phyloP scores from a whole-genome alignment of 2,329 filamentous ascomycete species.

The Knufia petricola region DNA sequence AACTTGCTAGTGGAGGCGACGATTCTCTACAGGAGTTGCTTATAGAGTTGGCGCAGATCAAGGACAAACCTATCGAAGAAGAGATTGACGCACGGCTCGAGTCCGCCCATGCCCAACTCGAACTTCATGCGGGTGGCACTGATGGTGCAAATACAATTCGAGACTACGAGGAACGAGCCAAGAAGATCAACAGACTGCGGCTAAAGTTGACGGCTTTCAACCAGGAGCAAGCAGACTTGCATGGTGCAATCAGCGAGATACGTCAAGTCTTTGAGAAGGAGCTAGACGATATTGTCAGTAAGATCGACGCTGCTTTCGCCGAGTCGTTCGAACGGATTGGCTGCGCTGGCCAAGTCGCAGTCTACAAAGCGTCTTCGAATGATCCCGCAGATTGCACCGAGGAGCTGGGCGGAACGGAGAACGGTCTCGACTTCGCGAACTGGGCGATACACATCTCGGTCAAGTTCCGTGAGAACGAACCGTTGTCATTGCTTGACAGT shows the following conservation, averaged over 20 bases:
- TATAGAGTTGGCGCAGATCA: conserved; percentile 29
- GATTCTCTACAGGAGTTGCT: conserved; percentile 12
- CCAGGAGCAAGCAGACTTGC: conserved; percentile 44
- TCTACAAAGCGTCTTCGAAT: conserved; percentile 59
- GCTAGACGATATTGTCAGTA: conserved; percentile 64
- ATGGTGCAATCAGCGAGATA: conserved; percentile 53
- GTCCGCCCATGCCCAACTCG: conserved; percentile 63
- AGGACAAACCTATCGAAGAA: conserved; percentile 45
- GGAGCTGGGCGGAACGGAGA: conserved; percentile 18
- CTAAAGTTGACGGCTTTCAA: conserved; percentile 10
- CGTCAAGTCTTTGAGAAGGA: conserved; percentile 71
- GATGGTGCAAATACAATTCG: conserved; percentile 60
- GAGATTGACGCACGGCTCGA: conserved; percentile 64
- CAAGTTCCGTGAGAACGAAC: conserved; percentile 82
- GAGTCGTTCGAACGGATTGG: conserved; percentile 91
- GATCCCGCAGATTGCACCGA: conserved; percentile 24
- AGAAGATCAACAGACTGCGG: conserved; percentile 57
- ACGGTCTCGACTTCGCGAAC: conserved; percentile 75
- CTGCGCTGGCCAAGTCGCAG: conserved; percentile 79
- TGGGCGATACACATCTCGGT: conserved; percentile 94
- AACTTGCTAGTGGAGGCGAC: conserved; percentile 19
- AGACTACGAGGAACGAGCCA: conserved; percentile 63
- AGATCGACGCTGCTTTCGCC: conserved; percentile 83
- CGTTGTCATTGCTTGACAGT: conserved; percentile 72
- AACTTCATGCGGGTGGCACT: conserved; percentile 57